Evolutionary conservation across 2,329 filamentous ascomycete genomes (phyloP), one percentile per base, ranked within the genome.

Genomic region (Sporothrix humicola): DNA sequence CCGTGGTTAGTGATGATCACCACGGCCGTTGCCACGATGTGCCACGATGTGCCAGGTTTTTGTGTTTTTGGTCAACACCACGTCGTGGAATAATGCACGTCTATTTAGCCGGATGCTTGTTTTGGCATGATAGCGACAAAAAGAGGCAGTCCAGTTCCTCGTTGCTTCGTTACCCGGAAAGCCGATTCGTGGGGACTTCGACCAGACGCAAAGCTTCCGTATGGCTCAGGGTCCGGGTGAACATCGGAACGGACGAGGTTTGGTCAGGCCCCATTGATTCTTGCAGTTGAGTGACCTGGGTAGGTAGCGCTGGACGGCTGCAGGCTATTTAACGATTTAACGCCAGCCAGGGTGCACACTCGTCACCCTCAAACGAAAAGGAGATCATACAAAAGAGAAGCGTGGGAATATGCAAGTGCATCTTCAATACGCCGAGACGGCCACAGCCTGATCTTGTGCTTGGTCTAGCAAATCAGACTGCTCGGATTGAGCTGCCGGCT

Each of bases 1-100:
- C n/a, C n/a, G 9, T 23, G 44, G 59, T 46, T 65, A 31, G 59
- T 13, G 61, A 26, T 66, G 61, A 63, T 63, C 31, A 44, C 12
- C 61, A 48, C 61, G 61, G 61, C n/a, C 42, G 10, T 48, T 48
- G 42, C 61, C 61, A 66, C 26, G 61, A 65, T 26, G n/a, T 48
- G 42, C 61, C 61, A 66, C 26, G 61, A 65, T 26, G n/a, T 65
- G 61, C 61, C 61, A 48, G 42, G 61, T 15, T 66, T 66, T 46
- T 66, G 9, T 23, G n/a, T 37, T 37, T 37, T 37, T 37, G 4
- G 31, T 37, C 31, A 37, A 37, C 31, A 26, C 61, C 10, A 12
- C 12, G 10, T 12, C 61, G 20, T 26, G 20, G n/a, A 17, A 65
- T 48, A 48, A 26, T 44, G 17, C 20, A 26, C 2, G 42, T 2